Evolutionary conservation across 129 eudicot genomes (phyloP), one percentile per base, ranked within the genome.

Genomic region (Silybum marianum): DNA sequence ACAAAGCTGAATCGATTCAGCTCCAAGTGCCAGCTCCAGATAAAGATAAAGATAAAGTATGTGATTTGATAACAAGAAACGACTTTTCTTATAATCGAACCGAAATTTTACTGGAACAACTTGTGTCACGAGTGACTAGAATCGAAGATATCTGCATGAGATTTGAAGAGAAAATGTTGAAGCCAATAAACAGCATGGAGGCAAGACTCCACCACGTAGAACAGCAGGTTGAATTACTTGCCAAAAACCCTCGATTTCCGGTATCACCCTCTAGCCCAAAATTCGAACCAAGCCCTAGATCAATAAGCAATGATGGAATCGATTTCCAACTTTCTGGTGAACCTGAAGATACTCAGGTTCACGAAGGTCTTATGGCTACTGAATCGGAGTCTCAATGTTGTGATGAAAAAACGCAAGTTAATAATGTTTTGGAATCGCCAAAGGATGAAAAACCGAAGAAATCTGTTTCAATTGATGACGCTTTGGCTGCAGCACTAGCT

Each of bases 111-210:
- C 65, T 93, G 82, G 98, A 91, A 83, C 92, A 89, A 69, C 91
- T 93, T 69, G 87, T 90, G 30, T 65, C 90, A 77, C 93, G 97
- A 65, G 86, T 93, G 39, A 78, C 89, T 81, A 87, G 79, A 77
- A 86, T 96, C 30, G 99, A 96, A 88, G 91, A 93, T 80, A 74
- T 90, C 32, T 93, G 88, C 75, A 78, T 89, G 82, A 91, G 90
- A 62, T 93, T 96, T 79, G 98, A 96, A 87, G 95, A 93, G 74
- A 96, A 87, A 40, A 86, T 93, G 91, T 36, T 96, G 79, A 90
- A 86, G 75, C 99, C 99, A 72, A 80, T 96, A 73, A 87, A 80
- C 46, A 88, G 71, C 76, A 91, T 96, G 82, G 97, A 93, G 78
- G 88, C 80, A 39, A 90, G 98, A 85, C 97, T 96, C 72, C 90